Evolutionary conservation across 2,329 filamentous ascomycete species (phyloP).

Genomic region (Pyrenochaeta sp.): DNA sequence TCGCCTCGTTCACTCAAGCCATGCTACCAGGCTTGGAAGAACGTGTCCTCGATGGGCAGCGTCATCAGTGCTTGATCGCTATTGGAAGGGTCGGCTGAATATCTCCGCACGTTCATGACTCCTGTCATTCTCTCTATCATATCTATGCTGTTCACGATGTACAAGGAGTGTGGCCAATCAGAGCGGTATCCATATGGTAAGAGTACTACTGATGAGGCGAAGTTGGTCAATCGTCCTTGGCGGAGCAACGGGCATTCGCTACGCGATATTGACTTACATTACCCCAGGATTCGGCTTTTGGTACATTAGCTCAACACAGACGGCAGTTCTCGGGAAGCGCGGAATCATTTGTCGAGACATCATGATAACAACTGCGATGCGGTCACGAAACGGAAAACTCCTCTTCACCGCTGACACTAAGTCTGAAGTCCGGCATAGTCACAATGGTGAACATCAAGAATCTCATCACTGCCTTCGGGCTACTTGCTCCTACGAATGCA

Average conservation of each 20-base stretch:
- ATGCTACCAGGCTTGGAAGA: not conserved
- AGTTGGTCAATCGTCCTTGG: constrained; percentile 17
- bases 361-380: not conserved
- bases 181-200: constrained; percentile 3
- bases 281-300: constrained; percentile 16
- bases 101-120: not conserved
- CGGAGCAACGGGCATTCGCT: constrained; percentile 13
- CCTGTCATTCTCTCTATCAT: not conserved
- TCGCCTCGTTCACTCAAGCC: not conserved
- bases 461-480: constrained; percentile 25
- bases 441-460: constrained; percentile 30
- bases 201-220: not conserved
- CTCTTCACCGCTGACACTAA: not conserved
- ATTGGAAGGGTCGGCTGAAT: not conserved
- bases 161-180: not conserved
- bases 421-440: not conserved
- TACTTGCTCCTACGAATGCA: constrained; percentile 28
- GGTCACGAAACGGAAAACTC: not conserved
- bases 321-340: constrained; percentile 9
- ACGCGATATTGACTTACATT: constrained; percentile 21
- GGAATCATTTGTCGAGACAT: not conserved
- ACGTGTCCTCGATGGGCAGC: not conserved
- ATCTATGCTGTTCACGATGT: not conserved
- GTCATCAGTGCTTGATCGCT: not conserved
- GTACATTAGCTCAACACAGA: not conserved